Evolutionary conservation across 2,329 filamentous ascomycete genomes (phyloP), one percentile per base, ranked within the genome.

Genomic region (Hymenoscyphus linearis): DNA sequence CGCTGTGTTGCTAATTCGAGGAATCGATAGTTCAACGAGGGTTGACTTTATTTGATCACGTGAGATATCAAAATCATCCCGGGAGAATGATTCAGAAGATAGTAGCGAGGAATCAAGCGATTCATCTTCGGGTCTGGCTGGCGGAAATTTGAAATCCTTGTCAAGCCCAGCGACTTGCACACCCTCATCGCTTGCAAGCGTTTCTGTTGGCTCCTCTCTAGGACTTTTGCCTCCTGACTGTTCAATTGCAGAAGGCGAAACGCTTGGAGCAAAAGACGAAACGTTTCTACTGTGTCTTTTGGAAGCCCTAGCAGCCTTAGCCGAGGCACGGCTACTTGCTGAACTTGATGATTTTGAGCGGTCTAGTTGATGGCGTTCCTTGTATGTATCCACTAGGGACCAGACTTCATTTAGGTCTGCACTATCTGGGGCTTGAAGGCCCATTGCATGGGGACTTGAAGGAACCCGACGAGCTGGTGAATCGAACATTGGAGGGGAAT

Each of bases 201-300:
- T 47, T 18, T n/a, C 22, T 22, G 40, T 13, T 22, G n/a, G 7
- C 18, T 47, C 40, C 7, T 10, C n/a, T 22, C 9, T 7, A 9
- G 40, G 40, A 25, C 40, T 47, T 47, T 18, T 47, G 18, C 22
- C 18, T 25, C 40, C 40, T n/a, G 40, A 47, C 7, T 47, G 40
- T 7, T 47, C 40, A 22, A 47, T 12, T 12, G 22, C 18, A n/a
- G 18, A 47, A 0, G 40, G 40, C 18, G 40, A 47, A 47, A 47
- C 18, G n/a, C 22, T 47, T 12, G 40, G 22, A 9, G 31, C 31
- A 22, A 62, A 44, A 34, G 56, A 16, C 34, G 64, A 65, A 12
- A 59, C 57, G 53, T 65, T 66, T 36, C 65, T 58, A 50, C 61
- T 65, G 18, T 64, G 59, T 7, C 59, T 18, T 34, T 58, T 60